These are phyloP conservation scores for Argentina anserina DNA, from an alignment of 306 rosid genomes.

Conservation along the genomic window DNA sequence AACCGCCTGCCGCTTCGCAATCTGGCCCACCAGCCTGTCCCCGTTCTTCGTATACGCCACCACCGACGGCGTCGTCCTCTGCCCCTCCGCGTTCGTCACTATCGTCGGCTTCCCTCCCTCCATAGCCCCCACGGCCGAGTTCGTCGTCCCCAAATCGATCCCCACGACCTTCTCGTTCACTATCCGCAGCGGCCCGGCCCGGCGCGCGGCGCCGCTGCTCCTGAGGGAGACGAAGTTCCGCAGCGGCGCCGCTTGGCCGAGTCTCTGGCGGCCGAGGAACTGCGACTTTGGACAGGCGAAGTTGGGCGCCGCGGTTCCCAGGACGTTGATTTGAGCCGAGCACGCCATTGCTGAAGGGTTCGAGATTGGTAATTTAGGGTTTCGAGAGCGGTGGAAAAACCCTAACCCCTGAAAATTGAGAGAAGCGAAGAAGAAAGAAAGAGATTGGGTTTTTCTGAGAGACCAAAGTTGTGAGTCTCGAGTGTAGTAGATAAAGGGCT, in stretches of 20 bases:
- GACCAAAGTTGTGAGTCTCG: neutral
- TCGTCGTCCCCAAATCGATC: slow-evolving; percentile 23
- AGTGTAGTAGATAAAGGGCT: neutral
- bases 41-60: slow-evolving; percentile 66
- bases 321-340: slow-evolving; percentile 5
- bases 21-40: slow-evolving; percentile 64
- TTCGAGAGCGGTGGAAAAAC: neutral
- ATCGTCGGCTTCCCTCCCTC: slow-evolving; percentile 23
- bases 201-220: neutral
- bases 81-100: slow-evolving; percentile 15
- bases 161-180: slow-evolving; percentile 21
- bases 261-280: slow-evolving; percentile 6
- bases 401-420: neutral
- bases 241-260: slow-evolving; percentile 9
- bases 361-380: neutral
- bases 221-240: slow-evolving; percentile 7
- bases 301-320: slow-evolving; percentile 1
- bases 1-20: slow-evolving; percentile 69
- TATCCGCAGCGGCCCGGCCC: slow-evolving; percentile 3
- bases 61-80: slow-evolving; percentile 38
- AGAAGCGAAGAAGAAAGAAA: neutral
- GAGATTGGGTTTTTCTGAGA: neutral
- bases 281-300: slow-evolving; percentile 1
- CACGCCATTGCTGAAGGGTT: slow-evolving; percentile 1
- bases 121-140: slow-evolving; percentile 20